Evolutionary conservation across 2,329 filamentous ascomycete genomes (phyloP), one percentile per base, ranked within the genome.

Genomic region (Phialemoniopsis sp.): DNA sequence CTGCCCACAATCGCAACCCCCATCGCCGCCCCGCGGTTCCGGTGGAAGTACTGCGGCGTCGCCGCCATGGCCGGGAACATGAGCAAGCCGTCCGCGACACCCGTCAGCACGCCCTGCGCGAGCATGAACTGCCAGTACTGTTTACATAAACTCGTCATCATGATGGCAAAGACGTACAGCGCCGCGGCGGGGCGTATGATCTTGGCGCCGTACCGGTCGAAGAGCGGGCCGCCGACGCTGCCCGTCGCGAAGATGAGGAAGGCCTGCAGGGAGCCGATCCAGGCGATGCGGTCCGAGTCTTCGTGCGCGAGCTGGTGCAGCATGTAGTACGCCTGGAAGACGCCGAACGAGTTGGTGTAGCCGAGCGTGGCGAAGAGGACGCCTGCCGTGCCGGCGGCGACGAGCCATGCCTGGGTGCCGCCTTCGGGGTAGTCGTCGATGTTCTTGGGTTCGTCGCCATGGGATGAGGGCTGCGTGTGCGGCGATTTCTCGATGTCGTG

Each of bases 91-190:
- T 53, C 56, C 1, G 52, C 47, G 2, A 62, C 18, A 5, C 64
- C 64, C 8, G 59, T 42, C 5, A 66, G 50, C 5, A 67, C 37
- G 15, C 60, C 64, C 44, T 68, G 65, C 2, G 58, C 56, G 6
- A 69, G 58, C 42, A 68, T 54, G 48, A 67, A 58, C 29, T 69
- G 64, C 40, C 55, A 69, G 47, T 65, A 67, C 28, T 56, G 39
- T 2, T 39, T 50, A 49, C 59, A 64, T 10, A 69, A 36, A 34
- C 58, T 63, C 3, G 54, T 49, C 54, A 64, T 59, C 46, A 57
- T 54, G 35, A 62, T 44, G 6, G 52, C 54, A 14, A 58, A 31
- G 5, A 57, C 29, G 17, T 48, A 30, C n/a, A 46, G 19, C 7
- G 53, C 33, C 10, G 46, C 34, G 8, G 42, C 36, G 1, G 48